Evolutionary conservation across 2,329 filamentous ascomycete species (phyloP), one percentile per base, ranked within the genome.

Genomic region (Aspergillus clavatus): DNA sequence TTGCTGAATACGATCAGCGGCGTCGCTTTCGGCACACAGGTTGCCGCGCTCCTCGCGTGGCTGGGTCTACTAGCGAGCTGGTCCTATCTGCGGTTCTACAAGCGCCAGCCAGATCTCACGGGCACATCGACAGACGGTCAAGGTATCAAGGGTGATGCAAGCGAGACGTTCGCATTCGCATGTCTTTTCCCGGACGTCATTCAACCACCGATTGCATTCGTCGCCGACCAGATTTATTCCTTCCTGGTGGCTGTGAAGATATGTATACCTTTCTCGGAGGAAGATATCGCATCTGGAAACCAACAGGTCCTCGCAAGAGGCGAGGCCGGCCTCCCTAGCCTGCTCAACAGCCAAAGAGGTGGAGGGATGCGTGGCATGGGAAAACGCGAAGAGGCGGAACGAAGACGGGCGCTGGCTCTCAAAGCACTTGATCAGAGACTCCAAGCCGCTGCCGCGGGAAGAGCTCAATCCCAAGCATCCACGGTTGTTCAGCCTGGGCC

Each of bases 61-160:
- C 84, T 86, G 56, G 90, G 89, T 47, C 86, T 98, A 67, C 67
- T 96, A 49, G 84, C 84, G 8, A 89, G 88, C 66, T 98, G 91
- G 91, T 88, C 87, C 35, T 97, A 97, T 68, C 82, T 98, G 14
- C 88, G 93, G 55, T 98, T 97, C 76, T 96, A 88, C 76, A 95
- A 95, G 72, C 63, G 63, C 24, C 72, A 75, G 49, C 77, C 72
- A n/a, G 79, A 76, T 48, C 68, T 77, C 4, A 76, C 77, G 0
- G 75, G 75, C 1, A 72, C 75, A 2, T 72, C 74, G 4, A 80
- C 76, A 6, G 75, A 74, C 39, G 73, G 76, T 42, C 66, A 70
- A 6, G 71, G 73, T 7, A 80, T 95, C 56, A 86, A 84, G 53
- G 93, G 93, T 51, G 93, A 98, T 66, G 88, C 93, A 27, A 94